Conservation (phyloP, 176 grass and related monocot species). For the Bromus sterilis region DNA sequence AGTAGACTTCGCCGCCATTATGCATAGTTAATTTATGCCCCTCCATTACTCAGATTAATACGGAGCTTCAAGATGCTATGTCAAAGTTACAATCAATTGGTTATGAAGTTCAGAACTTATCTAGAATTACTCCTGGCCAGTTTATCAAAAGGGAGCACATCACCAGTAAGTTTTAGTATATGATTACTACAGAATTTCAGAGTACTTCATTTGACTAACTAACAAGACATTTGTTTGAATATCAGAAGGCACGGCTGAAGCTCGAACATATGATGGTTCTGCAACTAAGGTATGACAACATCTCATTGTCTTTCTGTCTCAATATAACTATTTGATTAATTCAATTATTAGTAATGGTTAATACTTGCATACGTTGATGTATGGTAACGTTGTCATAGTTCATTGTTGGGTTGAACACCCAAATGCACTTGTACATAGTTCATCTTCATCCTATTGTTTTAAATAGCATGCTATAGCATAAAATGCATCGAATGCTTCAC, state of each 20-base stretch:
- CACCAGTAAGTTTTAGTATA: not conserved
- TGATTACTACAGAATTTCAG: not conserved
- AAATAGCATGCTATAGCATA: not conserved
- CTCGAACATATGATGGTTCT: slow-evolving; percentile 27
- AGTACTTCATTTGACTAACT: slow-evolving; percentile 2
- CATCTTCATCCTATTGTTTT: not conserved
- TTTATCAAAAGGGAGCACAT: slow-evolving; percentile 24
- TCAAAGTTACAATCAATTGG: slow-evolving; percentile 80
- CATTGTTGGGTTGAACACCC: not conserved
- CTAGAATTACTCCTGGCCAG: slow-evolving; percentile 58
- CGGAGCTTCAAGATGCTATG: slow-evolving; percentile 86
- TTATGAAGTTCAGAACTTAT: slow-evolving; percentile 83
- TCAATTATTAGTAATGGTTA: not conserved
- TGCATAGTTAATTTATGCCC: not conserved
- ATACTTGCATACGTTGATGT: not conserved
- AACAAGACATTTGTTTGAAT: not conserved
- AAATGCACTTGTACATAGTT: not conserved
- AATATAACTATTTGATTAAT: not conserved
- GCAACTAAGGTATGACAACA: slow-evolving; percentile 17
- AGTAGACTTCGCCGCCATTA: not conserved
- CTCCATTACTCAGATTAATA: slow-evolving; percentile 58
- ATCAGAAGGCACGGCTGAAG: slow-evolving; percentile 17
- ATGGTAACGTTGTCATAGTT: not conserved
- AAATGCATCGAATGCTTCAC: not conserved
- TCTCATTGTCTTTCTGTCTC: not conserved